Evolutionary conservation across 495 filamentous ascomycete genomes (phyloP), one percentile per base, ranked within the genome.

Genomic region (Peziza echinospora): DNA sequence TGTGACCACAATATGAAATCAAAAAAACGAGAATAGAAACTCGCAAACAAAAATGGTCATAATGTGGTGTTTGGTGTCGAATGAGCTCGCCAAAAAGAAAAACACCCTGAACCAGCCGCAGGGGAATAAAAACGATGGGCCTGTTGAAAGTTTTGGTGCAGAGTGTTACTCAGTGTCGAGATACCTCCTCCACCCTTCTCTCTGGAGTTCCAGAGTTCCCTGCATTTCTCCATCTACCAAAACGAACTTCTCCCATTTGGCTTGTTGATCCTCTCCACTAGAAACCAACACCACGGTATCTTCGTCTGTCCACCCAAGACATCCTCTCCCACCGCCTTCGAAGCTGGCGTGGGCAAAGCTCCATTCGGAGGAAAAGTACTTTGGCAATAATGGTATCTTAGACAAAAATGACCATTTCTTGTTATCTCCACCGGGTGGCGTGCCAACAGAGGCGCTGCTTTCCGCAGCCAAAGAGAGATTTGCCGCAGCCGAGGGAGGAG

Each of bases 301-400:
- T 22, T 60, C 57, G 5, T 47, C 41, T 13, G 49, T 47, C 57
- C 57, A 60, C 16, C 57, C 57, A 5, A 59, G 41, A 41, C 46
- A 50, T 3, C 57, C 57, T 26, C 43, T 45, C 4, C 57, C 57
- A 11, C 50, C 56, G 23, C 57, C 56, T 46, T 60, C 57, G 46
- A 60, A 60, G 28, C 48, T 51, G 9, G 56, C 47, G 24, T 59
- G 56, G 22, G 53, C 50, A 41, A 56, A 57, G 40, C 53, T 56
- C 57, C 57, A 60, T 48, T 60, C 57, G 16, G 52, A 55, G 9
- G 56, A 59, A 39, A 60, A 60, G 24, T 60, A 60, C 37, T 60
- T 60, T 21, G 57, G 57, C 7, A 60, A 42, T 25, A 60, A 44
- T 11, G 57, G 57, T 1, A 60, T 40, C 30, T 53, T 60, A 13